phyloP scores from a whole-genome alignment of 768 basidiomycete genomes.

The Podaxis rugospora region DNA sequence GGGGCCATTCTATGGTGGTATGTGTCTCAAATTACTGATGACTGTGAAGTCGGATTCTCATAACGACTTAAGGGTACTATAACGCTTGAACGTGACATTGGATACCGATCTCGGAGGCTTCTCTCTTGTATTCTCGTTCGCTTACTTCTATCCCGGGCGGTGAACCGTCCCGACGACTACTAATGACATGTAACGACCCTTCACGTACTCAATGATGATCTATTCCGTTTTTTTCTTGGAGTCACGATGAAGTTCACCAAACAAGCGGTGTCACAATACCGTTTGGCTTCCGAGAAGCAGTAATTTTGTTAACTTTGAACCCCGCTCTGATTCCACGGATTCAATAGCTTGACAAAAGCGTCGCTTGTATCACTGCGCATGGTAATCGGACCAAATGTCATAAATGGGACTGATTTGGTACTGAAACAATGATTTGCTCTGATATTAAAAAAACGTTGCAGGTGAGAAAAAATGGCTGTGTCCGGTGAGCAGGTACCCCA shows the following conservation, averaged over 20 bases:
- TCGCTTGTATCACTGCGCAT: conserved; percentile 15
- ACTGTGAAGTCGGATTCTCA: conserved; percentile 18
- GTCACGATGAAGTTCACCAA: conserved; percentile 1
- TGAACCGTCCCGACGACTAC: conserved; percentile 8
- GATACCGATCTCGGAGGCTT: conserved; percentile 15
- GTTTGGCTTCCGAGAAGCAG: conserved; percentile 6
- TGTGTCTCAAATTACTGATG: conserved; percentile 15
- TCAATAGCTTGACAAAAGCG: conserved; percentile 1
- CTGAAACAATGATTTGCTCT: conserved; percentile 8
- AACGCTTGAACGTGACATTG: conserved; percentile 34
- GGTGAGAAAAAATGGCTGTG: conserved; percentile 22
- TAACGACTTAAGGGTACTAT: conserved; percentile 40
- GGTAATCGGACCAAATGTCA: conserved; percentile 20
- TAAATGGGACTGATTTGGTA: conserved; percentile 11
- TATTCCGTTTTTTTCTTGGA: conserved; percentile 1
- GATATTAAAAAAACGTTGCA: conserved; percentile 50
- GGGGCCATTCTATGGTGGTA: conserved; percentile 59
- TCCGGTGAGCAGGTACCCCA: conserved; percentile 19
- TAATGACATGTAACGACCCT: conserved; percentile 9
- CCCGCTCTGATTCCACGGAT: conserved; percentile 11
- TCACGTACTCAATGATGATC: conserved; percentile 9
- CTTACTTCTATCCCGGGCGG: conserved; percentile 16
- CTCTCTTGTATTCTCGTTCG: conserved; percentile 24
- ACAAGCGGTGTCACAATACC: conserved; percentile 3
- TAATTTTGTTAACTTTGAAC: background rate